A percentile compares a stretch with the other conserved stretches of the same genome.
These are phyloP conservation scores for Harringtonia lauricola DNA, from an alignment of 2,329 filamentous ascomycete genomes.

Conservation along the genomic window DNA sequence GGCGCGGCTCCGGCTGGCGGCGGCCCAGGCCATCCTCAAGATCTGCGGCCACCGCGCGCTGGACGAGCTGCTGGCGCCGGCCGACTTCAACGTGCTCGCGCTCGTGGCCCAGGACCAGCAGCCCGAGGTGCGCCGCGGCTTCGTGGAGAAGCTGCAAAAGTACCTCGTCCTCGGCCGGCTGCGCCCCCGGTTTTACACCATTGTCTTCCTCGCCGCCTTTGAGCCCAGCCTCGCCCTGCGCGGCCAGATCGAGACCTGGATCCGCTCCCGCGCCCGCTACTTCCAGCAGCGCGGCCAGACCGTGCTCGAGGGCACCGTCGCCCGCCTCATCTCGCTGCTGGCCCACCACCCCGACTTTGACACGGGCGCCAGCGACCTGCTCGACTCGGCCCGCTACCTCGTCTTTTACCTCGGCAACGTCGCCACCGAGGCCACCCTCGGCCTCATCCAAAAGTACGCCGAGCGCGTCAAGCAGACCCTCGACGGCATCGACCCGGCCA, in stretches of 20 bases:
- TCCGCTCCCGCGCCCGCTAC: slow-evolving; percentile 65
- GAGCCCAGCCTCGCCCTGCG: slow-evolving; percentile 68
- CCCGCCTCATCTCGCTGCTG: slow-evolving; percentile 73
- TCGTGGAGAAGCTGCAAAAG: slow-evolving; percentile 81
- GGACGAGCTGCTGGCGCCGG: slow-evolving; percentile 61
- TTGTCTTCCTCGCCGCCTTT: slow-evolving; percentile 84
- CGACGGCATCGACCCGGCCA: slow-evolving; percentile 60
- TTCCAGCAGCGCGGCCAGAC: slow-evolving; percentile 49
- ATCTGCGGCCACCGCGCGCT: slow-evolving; percentile 66
- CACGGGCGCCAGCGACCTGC: slow-evolving; percentile 48
- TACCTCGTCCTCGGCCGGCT: slow-evolving; percentile 67
- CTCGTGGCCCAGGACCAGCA: slow-evolving; percentile 71
- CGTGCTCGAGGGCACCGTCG: slow-evolving; percentile 70
- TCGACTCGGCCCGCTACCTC: slow-evolving; percentile 80
- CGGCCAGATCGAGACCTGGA: slow-evolving; percentile 73
- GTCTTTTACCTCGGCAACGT: slow-evolving; percentile 78
- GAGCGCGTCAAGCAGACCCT: slow-evolving; percentile 85
- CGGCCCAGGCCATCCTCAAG: slow-evolving; percentile 73
- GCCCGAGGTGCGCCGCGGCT: slow-evolving; percentile 62
- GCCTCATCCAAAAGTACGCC: slow-evolving; percentile 81
- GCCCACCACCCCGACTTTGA: slow-evolving; percentile 91
- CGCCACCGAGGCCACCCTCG: slow-evolving; percentile 76
- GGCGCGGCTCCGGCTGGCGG: slow-evolving; percentile 68
- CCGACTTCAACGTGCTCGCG: slow-evolving; percentile 72
- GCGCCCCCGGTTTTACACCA: slow-evolving; percentile 70